These are phyloP conservation scores for Microthlaspi erraticum DNA, from an alignment of 345 rosid genomes.

Conservation along the genomic window DNA sequence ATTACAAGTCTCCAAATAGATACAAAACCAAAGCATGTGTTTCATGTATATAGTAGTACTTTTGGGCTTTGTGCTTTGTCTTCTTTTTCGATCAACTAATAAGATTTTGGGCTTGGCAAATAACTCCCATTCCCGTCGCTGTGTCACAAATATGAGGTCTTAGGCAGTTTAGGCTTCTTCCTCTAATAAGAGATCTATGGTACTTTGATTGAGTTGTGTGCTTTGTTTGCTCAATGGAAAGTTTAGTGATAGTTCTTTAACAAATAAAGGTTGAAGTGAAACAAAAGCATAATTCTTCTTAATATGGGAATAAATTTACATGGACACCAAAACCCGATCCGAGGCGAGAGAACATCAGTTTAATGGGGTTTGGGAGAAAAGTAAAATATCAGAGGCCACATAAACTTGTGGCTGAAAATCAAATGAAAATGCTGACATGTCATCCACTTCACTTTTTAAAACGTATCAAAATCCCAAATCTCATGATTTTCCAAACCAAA, in stretches of 20 bases:
- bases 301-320: background rate
- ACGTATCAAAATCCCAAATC: conserved; percentile 61
- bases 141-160: background rate
- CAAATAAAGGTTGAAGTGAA: background rate
- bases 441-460: conserved; percentile 59
- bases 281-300: background rate
- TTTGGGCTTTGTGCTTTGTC: no score
- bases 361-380: conserved; percentile 27
- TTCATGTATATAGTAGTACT: no score
- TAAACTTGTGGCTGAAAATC: conserved; percentile 81
- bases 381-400: conserved; percentile 68
- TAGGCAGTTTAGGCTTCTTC: background rate
- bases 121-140: no score
- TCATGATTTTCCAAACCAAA: conserved; percentile 23
- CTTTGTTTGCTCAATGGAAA: background rate
- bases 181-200: background rate
- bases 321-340: conserved; percentile 10
- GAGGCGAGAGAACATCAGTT: background rate
- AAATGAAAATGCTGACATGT: conserved; percentile 59
- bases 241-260: background rate
- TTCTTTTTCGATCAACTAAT: no score
- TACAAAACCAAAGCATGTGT: no score
- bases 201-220: background rate
- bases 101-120: no score
- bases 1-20: no score